phyloP scores from a whole-genome alignment of 495 filamentous ascomycete species.

The Ascodesmis nigricans region DNA sequence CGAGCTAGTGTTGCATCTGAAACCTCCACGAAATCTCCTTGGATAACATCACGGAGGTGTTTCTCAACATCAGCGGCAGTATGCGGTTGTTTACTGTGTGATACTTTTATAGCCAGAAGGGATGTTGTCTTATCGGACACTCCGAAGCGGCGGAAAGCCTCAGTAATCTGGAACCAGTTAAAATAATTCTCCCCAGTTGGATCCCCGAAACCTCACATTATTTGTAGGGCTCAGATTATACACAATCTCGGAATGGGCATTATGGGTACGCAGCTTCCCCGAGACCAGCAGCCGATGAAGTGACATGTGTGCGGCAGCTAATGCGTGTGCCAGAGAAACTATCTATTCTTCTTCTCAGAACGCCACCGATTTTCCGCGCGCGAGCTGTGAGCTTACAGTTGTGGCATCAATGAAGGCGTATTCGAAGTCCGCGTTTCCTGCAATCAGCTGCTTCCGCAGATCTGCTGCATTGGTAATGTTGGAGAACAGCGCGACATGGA shows the following conservation, averaged over 20 bases:
- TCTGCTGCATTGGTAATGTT: constrained; percentile 54
- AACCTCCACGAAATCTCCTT: constrained; percentile 40
- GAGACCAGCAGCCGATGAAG: constrained; percentile 38
- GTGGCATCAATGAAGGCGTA: constrained; percentile 83
- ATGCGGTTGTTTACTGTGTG: constrained; percentile 19
- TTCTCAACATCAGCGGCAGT: constrained; percentile 34
- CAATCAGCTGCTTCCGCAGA: constrained; percentile 57
- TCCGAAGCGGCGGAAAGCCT: constrained; percentile 74
- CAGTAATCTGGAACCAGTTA: constrained; percentile 43
- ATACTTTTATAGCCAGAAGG: constrained; percentile 58
- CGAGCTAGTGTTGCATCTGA: constrained; percentile 35
- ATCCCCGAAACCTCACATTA: constrained; percentile 44
- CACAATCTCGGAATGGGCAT: constrained; percentile 86
- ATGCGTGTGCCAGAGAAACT: constrained; percentile 43
- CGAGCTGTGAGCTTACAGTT: constrained; percentile 8
- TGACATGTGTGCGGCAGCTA: constrained; percentile 60
- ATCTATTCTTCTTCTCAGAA: constrained; percentile 29
- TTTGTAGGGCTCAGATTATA: constrained; percentile 62
- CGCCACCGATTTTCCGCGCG: constrained; percentile 1
- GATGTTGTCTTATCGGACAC: constrained; percentile 44
- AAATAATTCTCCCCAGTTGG: not conserved
- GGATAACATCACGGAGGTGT: constrained; percentile 39
- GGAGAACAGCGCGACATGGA: constrained; percentile 52
- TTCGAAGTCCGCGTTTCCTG: constrained; percentile 61
- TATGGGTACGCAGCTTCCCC: constrained; percentile 47